Evolutionary conservation across 495 filamentous ascomycete species (phyloP).

Genomic region (Penicillium samsonianum): DNA sequence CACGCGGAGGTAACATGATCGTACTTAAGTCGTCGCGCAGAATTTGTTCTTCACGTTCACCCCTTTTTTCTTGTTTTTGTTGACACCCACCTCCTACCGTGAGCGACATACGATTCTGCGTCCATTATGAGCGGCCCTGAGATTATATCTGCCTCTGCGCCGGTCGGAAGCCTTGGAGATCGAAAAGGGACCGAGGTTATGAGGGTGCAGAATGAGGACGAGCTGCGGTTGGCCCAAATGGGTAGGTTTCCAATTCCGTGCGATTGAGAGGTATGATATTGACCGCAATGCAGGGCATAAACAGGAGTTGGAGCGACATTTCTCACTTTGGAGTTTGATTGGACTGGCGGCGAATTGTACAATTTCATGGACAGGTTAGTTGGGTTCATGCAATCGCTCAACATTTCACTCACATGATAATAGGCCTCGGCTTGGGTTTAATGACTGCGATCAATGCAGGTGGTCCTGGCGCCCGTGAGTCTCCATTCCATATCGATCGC

Average conservation of each 20-base stretch:
- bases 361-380: constrained; percentile 44
- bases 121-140: constrained; percentile 16
- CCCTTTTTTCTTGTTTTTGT: not conserved
- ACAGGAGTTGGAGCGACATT: constrained; percentile 44
- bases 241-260: constrained; percentile 25
- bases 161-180: not conserved
- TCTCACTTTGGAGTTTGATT: constrained; percentile 42
- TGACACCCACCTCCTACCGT: not conserved
- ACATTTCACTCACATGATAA: not conserved
- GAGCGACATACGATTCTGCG: not conserved
- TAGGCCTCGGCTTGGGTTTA: constrained; percentile 41
- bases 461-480: constrained; percentile 39
- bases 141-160: not conserved
- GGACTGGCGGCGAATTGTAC: constrained; percentile 44
- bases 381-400: not conserved
- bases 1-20: constrained; percentile 1
- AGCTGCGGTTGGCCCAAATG: constrained; percentile 46
- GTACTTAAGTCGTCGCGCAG: constrained; percentile 7
- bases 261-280: not conserved
- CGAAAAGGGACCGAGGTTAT: constrained; percentile 7
- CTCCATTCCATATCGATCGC: not conserved
- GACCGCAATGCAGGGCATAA: constrained; percentile 34
- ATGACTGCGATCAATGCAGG: constrained; percentile 43
- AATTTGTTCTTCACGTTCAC: not conserved
- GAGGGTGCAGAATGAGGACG: constrained; percentile 36